A percentile compares a stretch with the other conserved stretches of the same genome.
Conservation (phyloP, 768 basidiomycete species). For the Crepidotus variabilis region DNA sequence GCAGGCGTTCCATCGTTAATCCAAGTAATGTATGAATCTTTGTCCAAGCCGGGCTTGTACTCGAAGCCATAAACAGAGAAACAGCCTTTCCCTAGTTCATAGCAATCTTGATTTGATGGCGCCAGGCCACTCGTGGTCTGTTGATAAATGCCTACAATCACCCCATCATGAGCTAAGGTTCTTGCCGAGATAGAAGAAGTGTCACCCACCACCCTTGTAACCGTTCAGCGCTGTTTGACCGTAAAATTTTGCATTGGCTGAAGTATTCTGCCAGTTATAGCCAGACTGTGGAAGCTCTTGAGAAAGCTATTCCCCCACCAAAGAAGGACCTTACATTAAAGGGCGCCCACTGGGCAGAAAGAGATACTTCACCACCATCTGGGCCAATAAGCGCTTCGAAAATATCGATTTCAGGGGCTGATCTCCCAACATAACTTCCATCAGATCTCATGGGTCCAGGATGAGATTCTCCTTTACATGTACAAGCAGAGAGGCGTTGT, state of each 20-base stretch:
- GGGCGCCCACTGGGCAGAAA: conserved; percentile 50
- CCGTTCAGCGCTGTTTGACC: conserved; percentile 50
- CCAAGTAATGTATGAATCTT: conserved; percentile 66
- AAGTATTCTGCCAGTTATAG: conserved; percentile 53
- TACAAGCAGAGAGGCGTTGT: conserved; percentile 29
- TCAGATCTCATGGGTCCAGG: conserved; percentile 38
- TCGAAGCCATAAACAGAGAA: conserved; percentile 42
- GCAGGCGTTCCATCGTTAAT: conserved; percentile 55
- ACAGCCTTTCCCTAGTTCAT: conserved; percentile 39
- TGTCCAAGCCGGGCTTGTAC: conserved; percentile 44
- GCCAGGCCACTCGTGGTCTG: conserved; percentile 73
- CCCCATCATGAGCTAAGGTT: conserved; percentile 28
- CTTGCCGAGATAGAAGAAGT: conserved; percentile 5
- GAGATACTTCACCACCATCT: conserved; percentile 34
- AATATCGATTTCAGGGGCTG: conserved; percentile 71
- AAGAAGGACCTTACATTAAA: conserved; percentile 55
- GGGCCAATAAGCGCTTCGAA: conserved; percentile 49
- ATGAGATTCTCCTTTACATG: conserved; percentile 40
- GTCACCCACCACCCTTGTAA: conserved; percentile 56
- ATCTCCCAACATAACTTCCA: conserved; percentile 58
- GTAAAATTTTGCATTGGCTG: conserved; percentile 42
- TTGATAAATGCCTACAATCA: conserved; percentile 46
- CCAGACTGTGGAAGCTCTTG: conserved; percentile 32
- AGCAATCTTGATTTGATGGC: conserved; percentile 62
- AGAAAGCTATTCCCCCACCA: conserved; percentile 21